Base-by-base conservation (phyloP, 192 early-diverging fungal genomes). In the Diversispora eburnea region DNA sequence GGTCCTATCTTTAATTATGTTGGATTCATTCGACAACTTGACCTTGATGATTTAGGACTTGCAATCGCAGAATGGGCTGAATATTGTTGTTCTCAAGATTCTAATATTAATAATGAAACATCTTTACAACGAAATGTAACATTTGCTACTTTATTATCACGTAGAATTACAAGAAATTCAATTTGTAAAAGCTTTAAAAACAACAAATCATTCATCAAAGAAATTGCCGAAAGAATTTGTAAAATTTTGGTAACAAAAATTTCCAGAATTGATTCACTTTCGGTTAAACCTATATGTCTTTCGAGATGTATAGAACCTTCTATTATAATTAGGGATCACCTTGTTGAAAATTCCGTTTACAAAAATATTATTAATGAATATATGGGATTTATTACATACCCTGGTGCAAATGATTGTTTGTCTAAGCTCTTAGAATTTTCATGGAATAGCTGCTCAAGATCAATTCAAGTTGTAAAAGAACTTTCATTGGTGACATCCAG, bases 21-120 rank as follows among this genome's bases (percentile, higher is more conserved):
- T 8, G 61, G 39, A 63, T 63, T 63, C 43, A 63, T 63, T 17
- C 61, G 61, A 17, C 41, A 17, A 43, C 25, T 63, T 63, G 61
- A 63, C 19, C 61, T 63, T 63, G 39, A 63, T 42, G 61, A 63
- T 63, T 63, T 63, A n/a, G 61, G 61, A 9, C 42, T 63, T 33
- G 42, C 61, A n/a, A 63, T 63, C 4, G 39, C 39, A 19, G 61
- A 63, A 20, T 63, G 61, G 61, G 12, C 15, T 3, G 61, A 63
- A 19, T 63, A 63, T 43, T 45, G 41, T 17, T 63, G 5, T 63
- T 63, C 61, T 13, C 25, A 33, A 43, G n/a, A 63, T n/a, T 63
- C 13, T 63, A 43, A 17, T 43, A 33, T 33, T n/a, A 12, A 63
- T 8, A 9, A 13, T 0, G 33, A 15, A 7, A 45, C 42, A 5